phyloP scores from a whole-genome alignment of 2,329 filamentous ascomycete species.

The Colletotrichum truncatum region DNA sequence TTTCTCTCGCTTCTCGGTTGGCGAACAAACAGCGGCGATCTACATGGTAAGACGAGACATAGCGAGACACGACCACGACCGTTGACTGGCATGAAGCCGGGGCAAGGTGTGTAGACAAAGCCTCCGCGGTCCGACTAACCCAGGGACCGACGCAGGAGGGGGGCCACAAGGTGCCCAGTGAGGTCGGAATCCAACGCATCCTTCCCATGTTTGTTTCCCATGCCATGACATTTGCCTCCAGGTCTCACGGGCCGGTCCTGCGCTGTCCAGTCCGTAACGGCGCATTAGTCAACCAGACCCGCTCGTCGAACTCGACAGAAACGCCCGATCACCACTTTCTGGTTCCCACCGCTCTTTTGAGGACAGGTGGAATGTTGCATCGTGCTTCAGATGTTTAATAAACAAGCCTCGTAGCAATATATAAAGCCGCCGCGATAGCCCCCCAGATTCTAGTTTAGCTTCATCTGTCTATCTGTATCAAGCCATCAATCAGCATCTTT shows the following conservation, averaged over 20 bases:
- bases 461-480: neutral
- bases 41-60: neutral
- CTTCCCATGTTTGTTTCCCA: neutral
- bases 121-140: too few species aligned
- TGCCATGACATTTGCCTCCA: too few species aligned
- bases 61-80: too few species aligned
- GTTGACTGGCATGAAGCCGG: neutral
- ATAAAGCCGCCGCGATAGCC: neutral
- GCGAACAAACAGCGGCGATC: neutral
- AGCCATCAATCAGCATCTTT: neutral
- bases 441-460: too few species aligned
- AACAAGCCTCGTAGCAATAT: neutral
- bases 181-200: neutral
- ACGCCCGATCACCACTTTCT: constrained; percentile 12
- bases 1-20: neutral
- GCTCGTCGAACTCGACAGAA: constrained; percentile 29
- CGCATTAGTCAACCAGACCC: constrained; percentile 26
- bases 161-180: neutral
- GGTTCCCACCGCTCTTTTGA: constrained; percentile 25
- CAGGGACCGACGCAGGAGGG: too few species aligned
- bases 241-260: neutral
- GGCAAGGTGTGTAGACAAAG: too few species aligned
- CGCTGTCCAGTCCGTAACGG: neutral
- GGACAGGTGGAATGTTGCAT: neutral
- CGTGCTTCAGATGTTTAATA: neutral